Base-by-base conservation (phyloP, 257 asterid species). In the Nicotiana tabacum region DNA sequence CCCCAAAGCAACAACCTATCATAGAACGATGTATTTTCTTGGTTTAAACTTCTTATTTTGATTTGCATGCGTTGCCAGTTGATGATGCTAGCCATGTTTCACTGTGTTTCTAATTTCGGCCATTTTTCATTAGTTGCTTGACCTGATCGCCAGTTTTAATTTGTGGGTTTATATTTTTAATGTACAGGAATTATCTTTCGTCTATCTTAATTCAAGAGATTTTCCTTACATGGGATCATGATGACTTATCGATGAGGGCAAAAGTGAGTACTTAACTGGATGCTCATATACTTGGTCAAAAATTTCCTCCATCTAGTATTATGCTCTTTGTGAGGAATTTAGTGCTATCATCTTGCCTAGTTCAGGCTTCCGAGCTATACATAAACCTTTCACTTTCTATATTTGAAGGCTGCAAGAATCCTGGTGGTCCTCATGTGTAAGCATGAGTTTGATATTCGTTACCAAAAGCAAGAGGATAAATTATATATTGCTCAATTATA, bases 151-250 rank as follows among this genome's bases (percentile, higher is more conserved):
- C 43, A 27, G 9, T 48, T 74, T 2, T 74, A 51, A 48, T 9
- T 48, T 74, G 16, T 27, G 46, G 13, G 51, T 35, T 74, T 74
- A 51, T 74, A 48, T 15, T 15, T 74, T 24, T 48, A 46, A 15
- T 8, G 81, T 80, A 30, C 95, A 96, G 99, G 93, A 94, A 96
- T 87, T 96, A 93, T 87, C 96, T 96, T 83, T 91, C 99, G 29
- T 93, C 99, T 70, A 90, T 96, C 85, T 95, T 96, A 62, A 93
- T 96, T 79, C 99, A 96, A 94, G 99, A 96, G 91, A 93, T 94
- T 86, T 96, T 96, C 89, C 97, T 96, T 78, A 93, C 99, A 39
- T 96, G 98, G 99, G 99, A 96, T 88, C 99, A 96, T 48, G 99
- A 96, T 86, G 99, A 94, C 90, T 84, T 93, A 82, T 84, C 98